Conservation (phyloP, 202 grass and related monocot species). For the Carex sylvatica region DNA sequence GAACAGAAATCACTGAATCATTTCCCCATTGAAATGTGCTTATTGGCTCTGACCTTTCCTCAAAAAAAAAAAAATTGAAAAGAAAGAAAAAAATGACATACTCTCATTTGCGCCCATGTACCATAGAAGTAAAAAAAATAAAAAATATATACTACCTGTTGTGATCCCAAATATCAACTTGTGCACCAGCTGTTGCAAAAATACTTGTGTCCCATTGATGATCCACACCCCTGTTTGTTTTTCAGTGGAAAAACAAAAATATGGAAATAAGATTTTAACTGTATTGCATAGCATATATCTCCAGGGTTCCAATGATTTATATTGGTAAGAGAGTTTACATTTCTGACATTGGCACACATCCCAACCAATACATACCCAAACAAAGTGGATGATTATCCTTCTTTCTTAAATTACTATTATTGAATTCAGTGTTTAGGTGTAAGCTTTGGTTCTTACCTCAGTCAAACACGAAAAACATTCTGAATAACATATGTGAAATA, state of each 20-base stretch:
- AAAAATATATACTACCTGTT: slow-evolving; percentile 54
- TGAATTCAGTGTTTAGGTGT: slow-evolving; percentile 2
- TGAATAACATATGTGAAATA: neutral
- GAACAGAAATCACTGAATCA: slow-evolving; percentile 73
- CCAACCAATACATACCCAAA: neutral
- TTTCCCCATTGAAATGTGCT: slow-evolving; percentile 94
- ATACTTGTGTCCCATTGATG: slow-evolving; percentile 87
- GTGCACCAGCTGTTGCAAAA: slow-evolving; percentile 92
- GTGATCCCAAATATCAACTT: slow-evolving; percentile 98
- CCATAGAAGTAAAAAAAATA: slow-evolving; percentile 17
- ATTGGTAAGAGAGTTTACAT: neutral
- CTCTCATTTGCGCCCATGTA: neutral
- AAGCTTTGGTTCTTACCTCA: neutral
- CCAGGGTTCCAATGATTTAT: neutral
- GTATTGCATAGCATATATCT: neutral
- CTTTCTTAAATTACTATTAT: neutral
- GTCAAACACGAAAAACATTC: neutral
- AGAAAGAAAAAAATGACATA: slow-evolving; percentile 6
- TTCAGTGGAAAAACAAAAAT: slow-evolving; percentile 18
- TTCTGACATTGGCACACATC: neutral
- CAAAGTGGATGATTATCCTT: neutral
- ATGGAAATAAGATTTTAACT: neutral
- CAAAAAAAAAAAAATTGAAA: slow-evolving; percentile 22
- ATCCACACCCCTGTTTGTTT: slow-evolving; percentile 64
- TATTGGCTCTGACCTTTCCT: slow-evolving; percentile 78